Evolutionary conservation across 305 asterid genomes (phyloP).

Genomic region (Fraxinus dipetala): DNA sequence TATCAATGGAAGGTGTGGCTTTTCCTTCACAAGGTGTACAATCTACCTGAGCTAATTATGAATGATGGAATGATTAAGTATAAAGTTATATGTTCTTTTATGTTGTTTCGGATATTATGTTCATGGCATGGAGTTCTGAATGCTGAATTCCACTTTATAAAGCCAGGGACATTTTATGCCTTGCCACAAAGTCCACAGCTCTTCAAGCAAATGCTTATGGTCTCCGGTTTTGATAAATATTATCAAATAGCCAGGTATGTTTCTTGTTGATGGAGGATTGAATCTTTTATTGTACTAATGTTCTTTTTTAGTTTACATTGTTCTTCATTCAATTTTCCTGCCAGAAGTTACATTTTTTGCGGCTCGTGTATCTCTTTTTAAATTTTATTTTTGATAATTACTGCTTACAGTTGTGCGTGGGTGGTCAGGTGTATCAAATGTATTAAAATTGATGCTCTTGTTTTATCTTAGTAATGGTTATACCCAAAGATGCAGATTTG

Average conservation of each 20-base stretch:
- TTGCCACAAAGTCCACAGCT: constrained; percentile 99
- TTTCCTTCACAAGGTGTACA: neutral
- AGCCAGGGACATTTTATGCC: constrained; percentile 96
- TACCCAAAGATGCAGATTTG: neutral
- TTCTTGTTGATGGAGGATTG: constrained; percentile 4
- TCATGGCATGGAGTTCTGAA: constrained; percentile 31
- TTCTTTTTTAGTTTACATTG: neutral
- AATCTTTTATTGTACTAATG: neutral
- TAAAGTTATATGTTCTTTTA: neutral
- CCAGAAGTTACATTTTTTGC: constrained; percentile 6
- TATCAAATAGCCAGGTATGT: constrained; percentile 92
- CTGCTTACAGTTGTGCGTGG: constrained; percentile 9
- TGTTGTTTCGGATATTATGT: constrained; percentile 22
- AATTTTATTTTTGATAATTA: neutral
- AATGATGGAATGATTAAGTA: constrained; percentile 1
- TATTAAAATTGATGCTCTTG: neutral
- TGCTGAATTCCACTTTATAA: constrained; percentile 37
- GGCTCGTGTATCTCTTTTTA: neutral
- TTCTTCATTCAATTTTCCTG: constrained; percentile 1
- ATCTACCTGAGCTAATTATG: neutral
- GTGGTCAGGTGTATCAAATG: neutral
- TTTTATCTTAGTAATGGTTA: neutral
- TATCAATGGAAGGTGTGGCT: neutral
- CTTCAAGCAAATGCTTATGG: constrained; percentile 99
- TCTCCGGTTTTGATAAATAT: constrained; percentile 86